These are phyloP conservation scores for Alternaria sp. DNA, from an alignment of 2,329 filamentous ascomycete species.

Conservation along the genomic window DNA sequence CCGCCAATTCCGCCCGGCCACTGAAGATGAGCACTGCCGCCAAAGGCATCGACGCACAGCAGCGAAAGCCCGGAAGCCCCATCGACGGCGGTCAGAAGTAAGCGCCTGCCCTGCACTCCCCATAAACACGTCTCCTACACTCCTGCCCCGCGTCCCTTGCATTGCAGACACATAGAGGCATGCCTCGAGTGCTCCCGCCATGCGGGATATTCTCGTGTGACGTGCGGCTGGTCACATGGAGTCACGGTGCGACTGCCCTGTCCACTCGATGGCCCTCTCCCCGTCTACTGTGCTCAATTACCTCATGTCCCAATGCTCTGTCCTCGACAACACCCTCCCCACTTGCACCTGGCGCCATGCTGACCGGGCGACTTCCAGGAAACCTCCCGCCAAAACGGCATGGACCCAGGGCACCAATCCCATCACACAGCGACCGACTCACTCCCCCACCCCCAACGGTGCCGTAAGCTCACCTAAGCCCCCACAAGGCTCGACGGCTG, in stretches of 20 bases:
- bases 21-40: slow-evolving; percentile 58
- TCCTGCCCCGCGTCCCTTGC: background rate
- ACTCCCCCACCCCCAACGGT: slow-evolving; percentile 61
- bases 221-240: slow-evolving; percentile 43
- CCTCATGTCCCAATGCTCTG: slow-evolving; percentile 4
- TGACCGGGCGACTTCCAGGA: slow-evolving; percentile 46
- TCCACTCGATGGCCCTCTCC: slow-evolving; percentile 15
- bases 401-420: slow-evolving; percentile 68
- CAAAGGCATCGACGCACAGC: slow-evolving; percentile 59
- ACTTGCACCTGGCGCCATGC: slow-evolving; percentile 26
- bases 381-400: slow-evolving; percentile 62
- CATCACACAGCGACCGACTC: slow-evolving; percentile 63
- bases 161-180: slow-evolving; percentile 13
- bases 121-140: background rate
- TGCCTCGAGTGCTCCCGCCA: slow-evolving; percentile 22
- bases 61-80: slow-evolving; percentile 63
- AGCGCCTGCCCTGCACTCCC: slow-evolving; percentile 29
- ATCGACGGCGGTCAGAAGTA: slow-evolving; percentile 63
- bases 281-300: slow-evolving; percentile 8
- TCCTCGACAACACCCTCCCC: slow-evolving; percentile 6
- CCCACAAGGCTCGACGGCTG: slow-evolving; percentile 42
- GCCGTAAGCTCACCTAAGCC: slow-evolving; percentile 52
- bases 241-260: slow-evolving; percentile 37
- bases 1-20: slow-evolving; percentile 49
- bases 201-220: slow-evolving; percentile 37